Base-by-base conservation (phyloP, 2,329 filamentous ascomycete genomes). In the Bisporella sp. region DNA sequence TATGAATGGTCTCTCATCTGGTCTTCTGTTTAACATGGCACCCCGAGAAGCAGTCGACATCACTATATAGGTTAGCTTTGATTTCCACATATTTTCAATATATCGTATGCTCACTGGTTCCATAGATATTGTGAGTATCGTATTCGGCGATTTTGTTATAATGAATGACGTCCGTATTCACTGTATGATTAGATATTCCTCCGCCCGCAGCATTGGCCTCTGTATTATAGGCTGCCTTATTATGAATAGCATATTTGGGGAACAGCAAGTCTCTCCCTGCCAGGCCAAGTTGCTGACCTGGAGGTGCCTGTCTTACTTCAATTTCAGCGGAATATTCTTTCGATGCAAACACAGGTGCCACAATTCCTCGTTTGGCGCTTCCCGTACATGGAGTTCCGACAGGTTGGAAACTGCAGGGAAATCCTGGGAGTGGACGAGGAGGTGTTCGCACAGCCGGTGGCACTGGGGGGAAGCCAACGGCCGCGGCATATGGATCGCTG, bases 111-210 rank as follows among this genome's bases (percentile, higher is more conserved):
- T 64, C 63, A 71, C 69, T 82, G 6, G 79, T 78, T 1, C 87
- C 87, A 64, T 87, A 89, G 1, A 90, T 67, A 58, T 90, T 90
- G 65, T 91, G 87, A 0, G 82, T 86, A 58, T 91, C 87, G 62
- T 87, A 89, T 65, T 87, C 80, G 21, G 74, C 72, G 37, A 82
- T 69, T 1, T 85, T 85, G 51, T 85, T 82, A 41, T 80, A 74
- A 64, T 89, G 85, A 6, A 83, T 74, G 6, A 88, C 68, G 61
- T 88, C 78, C 0, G 84, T 86, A 55, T 80, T 74, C 48, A 88
- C 77, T 0, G 85, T 83, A 60, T 78, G 73, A 64, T 79, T 78
- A 0, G 73, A 73, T 30, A 77, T 66, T 2, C 70, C 72, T 41
- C 75, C 75, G 39, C 71, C 64, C 5, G 63, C 71, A 2, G 69